These are phyloP conservation scores for Linderniella brevidens DNA, from an alignment of 257 asterid genomes.

Conservation along the genomic window DNA sequence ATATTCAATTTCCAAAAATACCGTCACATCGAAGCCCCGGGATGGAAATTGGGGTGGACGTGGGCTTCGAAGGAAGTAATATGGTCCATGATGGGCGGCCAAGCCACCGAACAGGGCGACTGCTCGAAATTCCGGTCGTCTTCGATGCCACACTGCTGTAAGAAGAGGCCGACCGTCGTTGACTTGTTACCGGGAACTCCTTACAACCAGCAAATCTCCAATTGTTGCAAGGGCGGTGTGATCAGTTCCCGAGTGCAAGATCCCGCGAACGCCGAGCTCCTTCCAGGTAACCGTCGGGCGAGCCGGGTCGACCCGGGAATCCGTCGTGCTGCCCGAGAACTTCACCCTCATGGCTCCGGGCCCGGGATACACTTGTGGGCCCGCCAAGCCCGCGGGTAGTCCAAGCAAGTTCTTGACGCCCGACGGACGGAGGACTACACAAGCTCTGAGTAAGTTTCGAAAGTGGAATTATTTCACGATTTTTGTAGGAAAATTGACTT, in stretches of 20 bases:
- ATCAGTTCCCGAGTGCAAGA: constrained; percentile 62
- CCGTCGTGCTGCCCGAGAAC: constrained; percentile 55
- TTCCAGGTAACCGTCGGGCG: constrained; percentile 65
- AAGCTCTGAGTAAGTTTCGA: constrained; percentile 41
- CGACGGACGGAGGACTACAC: constrained; percentile 65
- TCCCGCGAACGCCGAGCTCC: constrained; percentile 36
- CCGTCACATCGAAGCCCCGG: constrained; percentile 67
- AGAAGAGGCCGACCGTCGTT: constrained; percentile 46
- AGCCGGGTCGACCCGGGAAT: constrained; percentile 58
- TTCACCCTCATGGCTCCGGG: constrained; percentile 66
- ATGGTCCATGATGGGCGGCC: constrained; percentile 63
- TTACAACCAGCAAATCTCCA: constrained; percentile 56
- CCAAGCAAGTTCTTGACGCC: constrained; percentile 49
- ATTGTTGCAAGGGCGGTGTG: constrained; percentile 75
- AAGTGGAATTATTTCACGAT: too few relatives aligned
- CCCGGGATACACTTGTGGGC: constrained; percentile 75
- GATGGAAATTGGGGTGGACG: constrained; percentile 72
- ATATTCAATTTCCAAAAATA: constrained; percentile 63
- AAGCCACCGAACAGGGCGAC: constrained; percentile 73
- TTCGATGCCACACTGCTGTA: constrained; percentile 69
- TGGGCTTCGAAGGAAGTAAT: constrained; percentile 80
- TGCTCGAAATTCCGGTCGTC: constrained; percentile 69
- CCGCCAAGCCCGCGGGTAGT: constrained; percentile 58
- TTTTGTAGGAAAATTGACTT: too few relatives aligned
- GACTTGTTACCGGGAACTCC: constrained; percentile 76